Evolutionary conservation across 345 rosid species (phyloP).

Genomic region (Salix viminalis): DNA sequence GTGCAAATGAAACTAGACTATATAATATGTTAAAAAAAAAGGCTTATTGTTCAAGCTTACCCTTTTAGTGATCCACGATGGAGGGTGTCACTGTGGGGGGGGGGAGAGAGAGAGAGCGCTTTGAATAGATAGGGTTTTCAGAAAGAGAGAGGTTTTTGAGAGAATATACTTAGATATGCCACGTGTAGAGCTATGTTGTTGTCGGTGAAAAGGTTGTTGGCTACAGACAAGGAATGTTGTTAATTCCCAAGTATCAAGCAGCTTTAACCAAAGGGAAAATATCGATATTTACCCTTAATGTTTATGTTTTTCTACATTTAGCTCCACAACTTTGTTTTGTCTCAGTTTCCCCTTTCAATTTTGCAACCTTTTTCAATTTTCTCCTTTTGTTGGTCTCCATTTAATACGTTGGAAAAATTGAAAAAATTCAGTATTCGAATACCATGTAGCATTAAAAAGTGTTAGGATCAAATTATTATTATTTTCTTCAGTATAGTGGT

Average conservation of each 20-base stretch:
- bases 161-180: background rate
- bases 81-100: background rate
- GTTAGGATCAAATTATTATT: no score
- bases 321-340: background rate
- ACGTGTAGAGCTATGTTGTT: conserved; percentile 6
- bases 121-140: background rate
- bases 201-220: background rate
- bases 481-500: no score
- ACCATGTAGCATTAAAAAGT: no score
- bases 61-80: conserved; percentile 2
- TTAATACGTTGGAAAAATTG: no score
- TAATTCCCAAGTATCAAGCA: background rate
- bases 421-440: no score
- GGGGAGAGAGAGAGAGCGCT: background rate
- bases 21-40: no score
- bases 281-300: background rate
- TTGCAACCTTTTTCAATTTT: no score
- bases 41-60: conserved; percentile 6
- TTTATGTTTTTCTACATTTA: background rate
- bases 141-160: background rate
- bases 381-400: background rate
- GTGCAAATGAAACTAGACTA: background rate
- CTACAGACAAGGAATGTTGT: background rate
- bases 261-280: background rate
- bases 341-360: background rate